Evolutionary conservation across 23 red algal species (phyloP).

Genomic region (Chondrus crispus): DNA sequence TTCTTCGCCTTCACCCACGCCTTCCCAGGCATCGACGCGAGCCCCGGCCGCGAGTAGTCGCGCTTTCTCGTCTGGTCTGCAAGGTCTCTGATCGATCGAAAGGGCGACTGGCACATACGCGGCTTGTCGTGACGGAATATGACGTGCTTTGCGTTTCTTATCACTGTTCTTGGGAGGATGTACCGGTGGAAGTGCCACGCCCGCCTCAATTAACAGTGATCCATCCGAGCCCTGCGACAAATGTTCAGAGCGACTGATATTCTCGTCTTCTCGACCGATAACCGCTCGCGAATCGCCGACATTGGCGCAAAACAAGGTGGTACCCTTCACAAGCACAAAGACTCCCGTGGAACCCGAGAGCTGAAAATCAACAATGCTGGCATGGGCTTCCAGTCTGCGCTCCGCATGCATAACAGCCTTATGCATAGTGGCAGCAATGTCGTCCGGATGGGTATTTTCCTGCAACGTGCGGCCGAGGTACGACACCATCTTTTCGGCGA

Average conservation of each 20-base stretch:
- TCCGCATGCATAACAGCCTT: slow-evolving; percentile 37
- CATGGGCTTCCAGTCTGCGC: slow-evolving; percentile 19
- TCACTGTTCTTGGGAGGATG: background rate
- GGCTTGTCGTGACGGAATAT: background rate
- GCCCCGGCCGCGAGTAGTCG: slow-evolving; percentile 64
- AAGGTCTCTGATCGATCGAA: slow-evolving; percentile 68
- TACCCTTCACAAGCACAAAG: slow-evolving; percentile 51
- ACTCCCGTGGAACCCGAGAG: slow-evolving; percentile 77
- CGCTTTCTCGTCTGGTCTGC: slow-evolving; percentile 59
- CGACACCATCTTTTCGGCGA: slow-evolving; percentile 33
- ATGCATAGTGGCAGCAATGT: slow-evolving; percentile 22
- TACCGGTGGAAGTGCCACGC: background rate
- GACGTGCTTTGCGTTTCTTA: background rate
- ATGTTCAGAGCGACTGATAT: background rate
- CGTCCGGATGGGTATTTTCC: background rate
- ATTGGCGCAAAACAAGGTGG: slow-evolving; percentile 81
- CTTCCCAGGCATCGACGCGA: slow-evolving; percentile 77
- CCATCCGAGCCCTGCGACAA: background rate
- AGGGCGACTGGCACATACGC: slow-evolving; percentile 58
- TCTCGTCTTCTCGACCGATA: slow-evolving; percentile 47
- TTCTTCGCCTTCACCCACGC: slow-evolving; percentile 62
- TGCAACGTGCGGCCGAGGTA: slow-evolving; percentile 9
- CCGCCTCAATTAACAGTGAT: background rate
- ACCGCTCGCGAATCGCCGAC: slow-evolving; percentile 88
- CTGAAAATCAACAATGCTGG: slow-evolving; percentile 43